Base-by-base conservation (phyloP, 345 rosid genomes). In the Hibiscus syriacus region DNA sequence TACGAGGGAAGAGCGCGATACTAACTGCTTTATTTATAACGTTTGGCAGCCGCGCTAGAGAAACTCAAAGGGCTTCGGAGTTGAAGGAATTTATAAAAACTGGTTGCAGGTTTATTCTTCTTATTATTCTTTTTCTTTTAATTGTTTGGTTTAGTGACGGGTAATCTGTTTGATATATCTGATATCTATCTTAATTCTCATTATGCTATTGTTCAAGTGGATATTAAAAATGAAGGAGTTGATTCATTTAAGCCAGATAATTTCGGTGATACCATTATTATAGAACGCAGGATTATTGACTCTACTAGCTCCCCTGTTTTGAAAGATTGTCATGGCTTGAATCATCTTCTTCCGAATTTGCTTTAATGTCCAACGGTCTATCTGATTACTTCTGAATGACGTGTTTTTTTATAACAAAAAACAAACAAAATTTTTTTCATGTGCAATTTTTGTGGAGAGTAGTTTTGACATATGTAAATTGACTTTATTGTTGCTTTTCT, bases 1-100 rank as follows among this genome's bases (percentile, higher is more conserved):
- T 79, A 90, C 97, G 98, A 73, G 97, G 98, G 12, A 93, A 93
- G 76, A 90, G 98, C 76, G 97, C 96, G 10, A 82, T 93, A 58
- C 71, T 93, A 77, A 89, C 98, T 63, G 98, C 97, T 66, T 78
- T 93, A 10, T 91, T 96, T 70, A 70, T 93, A 68, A 96, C 96
- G 14, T 93, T 93, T 53, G 98, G 98, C 0, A 82, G 90, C 75
- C 87, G 97, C 60, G 98, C 98, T 0, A 89, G 73, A 79, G 92
- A 92, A 62, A 93, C 98, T 63, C 96, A 93, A 70, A 85, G 97
- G 27, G 98, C 96, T 12, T 66, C 92, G 32, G 79, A 85, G 4
- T 70, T 89, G 62, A 93, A 90, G 69, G 92, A 90, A 76, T 93
- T 93, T 75, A 87, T 93, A 43, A 93, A 89, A 83, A 85, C 81